Evolutionary conservation across 2,329 filamentous ascomycete species (phyloP), one percentile per base, ranked within the genome.

Genomic region (Hypoxylon sp.): DNA sequence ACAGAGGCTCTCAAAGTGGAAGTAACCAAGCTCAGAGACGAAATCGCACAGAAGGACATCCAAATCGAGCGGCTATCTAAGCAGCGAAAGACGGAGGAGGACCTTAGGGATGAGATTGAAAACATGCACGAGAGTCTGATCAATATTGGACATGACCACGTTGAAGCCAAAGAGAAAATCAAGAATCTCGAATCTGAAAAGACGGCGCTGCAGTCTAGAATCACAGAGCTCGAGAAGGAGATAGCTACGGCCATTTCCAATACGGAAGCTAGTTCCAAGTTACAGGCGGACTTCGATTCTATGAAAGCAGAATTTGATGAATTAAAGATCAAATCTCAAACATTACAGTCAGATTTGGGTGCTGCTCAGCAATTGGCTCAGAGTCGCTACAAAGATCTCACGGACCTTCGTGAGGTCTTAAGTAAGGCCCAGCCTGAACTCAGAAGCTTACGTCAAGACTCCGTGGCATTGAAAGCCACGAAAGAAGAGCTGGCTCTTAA

Each of bases 371-470:
- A 96, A 78, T 85, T 98, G 11, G 93, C 96, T 0, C 90, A 96
- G 65, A 91, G 87, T 14, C 86, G 96, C 28, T 98, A 93, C 82
- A 97, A 93, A 77, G 94, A 98, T 64, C 81, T 97, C 1, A 90
- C 89, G 0, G 92, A 97, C 26, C 81, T 97, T 46, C 87, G 90
- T 18, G 91, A 95, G 65, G 83, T 94, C 2, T 79, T 97, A 28
- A 90, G 93, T 70, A 96, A 96, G 76, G 87, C 91, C 0, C 94
- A 97, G 74, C 91, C 93, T 0, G 95, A 99, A 78, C 81, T 98
- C 22, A 91, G 90, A 76, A 89, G 82, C 45, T 83, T 98, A 18
- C 88, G 93, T 6, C 88, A 90, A 50, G 94, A 98, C 72, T 89
- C 92, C 28, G 86, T 87, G 0, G 86, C 89, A 40, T 83, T 98